Percentiles rank a stretch among this genome's conserved stretches.
phyloP scores from a whole-genome alignment of 768 basidiomycete genomes.

The Pleurotus sapidus region DNA sequence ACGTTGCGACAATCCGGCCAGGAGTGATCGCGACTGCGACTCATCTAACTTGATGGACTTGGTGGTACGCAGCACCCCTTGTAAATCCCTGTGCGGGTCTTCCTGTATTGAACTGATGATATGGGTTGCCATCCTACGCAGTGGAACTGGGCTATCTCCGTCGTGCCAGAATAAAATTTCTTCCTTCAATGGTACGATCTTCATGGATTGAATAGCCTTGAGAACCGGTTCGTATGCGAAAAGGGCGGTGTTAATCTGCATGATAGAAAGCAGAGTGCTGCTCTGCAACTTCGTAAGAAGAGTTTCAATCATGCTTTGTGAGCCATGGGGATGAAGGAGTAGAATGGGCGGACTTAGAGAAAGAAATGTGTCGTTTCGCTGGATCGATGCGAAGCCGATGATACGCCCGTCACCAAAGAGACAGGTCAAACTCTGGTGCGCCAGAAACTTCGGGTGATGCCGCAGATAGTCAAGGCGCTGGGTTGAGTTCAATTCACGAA shows the following conservation, averaged over 20 bases:
- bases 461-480: conserved; percentile 35
- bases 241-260: conserved; percentile 59
- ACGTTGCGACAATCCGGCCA: conserved; percentile 51
- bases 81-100: conserved; percentile 38
- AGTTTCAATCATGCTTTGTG: conserved; percentile 30
- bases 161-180: conserved; percentile 57
- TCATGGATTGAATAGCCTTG: conserved; percentile 46
- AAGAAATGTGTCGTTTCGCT: conserved; percentile 52
- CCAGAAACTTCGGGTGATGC: conserved; percentile 40
- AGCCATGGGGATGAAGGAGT: conserved; percentile 50
- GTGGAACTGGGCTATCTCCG: conserved; percentile 11
- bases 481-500: conserved; percentile 21
- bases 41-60: conserved; percentile 46
- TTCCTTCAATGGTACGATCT: conserved; percentile 38
- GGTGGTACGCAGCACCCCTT: conserved; percentile 29
- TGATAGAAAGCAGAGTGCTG: conserved; percentile 34
- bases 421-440: conserved; percentile 53
- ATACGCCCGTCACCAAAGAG: conserved; percentile 46
- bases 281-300: conserved; percentile 35
- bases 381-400: conserved; percentile 49
- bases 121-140: conserved; percentile 4
- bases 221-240: conserved; percentile 66
- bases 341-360: conserved; percentile 45
- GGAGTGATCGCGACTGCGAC: conserved; percentile 45
- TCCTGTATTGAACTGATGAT: conserved; percentile 22